phyloP scores from a whole-genome alignment of 345 rosid genomes.

The Erysimum cheiranthoides region DNA sequence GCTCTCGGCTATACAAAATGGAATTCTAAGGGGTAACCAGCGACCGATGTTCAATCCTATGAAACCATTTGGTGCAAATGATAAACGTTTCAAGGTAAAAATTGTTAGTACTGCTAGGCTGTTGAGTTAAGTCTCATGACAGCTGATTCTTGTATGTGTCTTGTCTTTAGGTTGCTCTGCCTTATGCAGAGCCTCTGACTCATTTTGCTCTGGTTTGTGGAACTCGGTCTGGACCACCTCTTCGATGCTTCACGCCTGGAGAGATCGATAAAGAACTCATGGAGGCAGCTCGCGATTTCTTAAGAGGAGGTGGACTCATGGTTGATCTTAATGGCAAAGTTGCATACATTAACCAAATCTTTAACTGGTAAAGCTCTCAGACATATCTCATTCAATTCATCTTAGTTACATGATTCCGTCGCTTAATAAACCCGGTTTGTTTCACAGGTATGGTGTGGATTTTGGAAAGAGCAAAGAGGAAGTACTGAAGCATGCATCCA shows the following conservation, averaged over 20 bases:
- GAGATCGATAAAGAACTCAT: slow-evolving; percentile 78
- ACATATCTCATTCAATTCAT: slow-evolving; percentile 4
- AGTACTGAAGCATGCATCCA: slow-evolving; percentile 75
- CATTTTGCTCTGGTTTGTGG: slow-evolving; percentile 87
- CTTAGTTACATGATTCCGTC: background rate
- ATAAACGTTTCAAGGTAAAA: slow-evolving; percentile 67
- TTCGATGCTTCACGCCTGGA: slow-evolving; percentile 74
- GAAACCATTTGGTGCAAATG: slow-evolving; percentile 78
- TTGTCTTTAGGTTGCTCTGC: slow-evolving; percentile 63
- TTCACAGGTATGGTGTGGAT: slow-evolving; percentile 69
- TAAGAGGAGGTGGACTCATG: slow-evolving; percentile 73
- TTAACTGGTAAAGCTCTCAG: slow-evolving; percentile 62
- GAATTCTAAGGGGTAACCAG: slow-evolving; percentile 79
- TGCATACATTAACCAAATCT: slow-evolving; percentile 65
- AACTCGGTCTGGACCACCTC: slow-evolving; percentile 82
- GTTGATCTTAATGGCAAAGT: slow-evolving; percentile 60
- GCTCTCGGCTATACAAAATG: slow-evolving; percentile 84
- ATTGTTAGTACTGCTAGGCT: background rate
- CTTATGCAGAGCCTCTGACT: slow-evolving; percentile 68
- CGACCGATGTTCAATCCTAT: slow-evolving; percentile 78
- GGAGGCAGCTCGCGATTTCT: slow-evolving; percentile 72
- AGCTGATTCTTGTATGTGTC: background rate
- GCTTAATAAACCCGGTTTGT: background rate
- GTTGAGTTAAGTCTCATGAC: background rate
- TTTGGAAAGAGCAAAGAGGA: slow-evolving; percentile 79